phyloP scores from a whole-genome alignment of 805 yeast species.

The Sugiyamaella mastotermitis region DNA sequence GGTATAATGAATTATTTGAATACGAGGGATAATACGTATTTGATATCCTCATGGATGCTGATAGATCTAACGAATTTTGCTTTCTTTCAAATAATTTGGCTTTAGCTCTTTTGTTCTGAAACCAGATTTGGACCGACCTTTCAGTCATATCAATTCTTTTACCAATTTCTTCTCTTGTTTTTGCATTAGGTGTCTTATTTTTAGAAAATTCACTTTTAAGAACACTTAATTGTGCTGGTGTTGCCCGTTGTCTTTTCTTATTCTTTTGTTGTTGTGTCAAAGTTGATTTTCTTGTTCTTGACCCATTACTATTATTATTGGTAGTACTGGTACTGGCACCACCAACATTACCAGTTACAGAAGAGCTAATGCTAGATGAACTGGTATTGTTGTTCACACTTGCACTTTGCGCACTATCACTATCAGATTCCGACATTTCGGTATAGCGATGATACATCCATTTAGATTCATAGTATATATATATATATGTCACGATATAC shows the following conservation, averaged over 20 bases:
- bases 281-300: constrained; percentile 18
- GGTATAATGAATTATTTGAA: too few species aligned
- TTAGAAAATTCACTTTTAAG: constrained; percentile 15
- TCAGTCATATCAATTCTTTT: constrained; percentile 81
- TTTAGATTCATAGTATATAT: too few species aligned
- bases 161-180: constrained; percentile 56
- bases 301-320: neutral
- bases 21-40: too few species aligned
- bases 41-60: too few species aligned
- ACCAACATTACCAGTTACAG: too few species aligned
- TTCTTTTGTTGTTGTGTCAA: constrained; percentile 23
- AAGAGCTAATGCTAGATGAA: too few species aligned
- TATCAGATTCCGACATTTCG: too few species aligned
- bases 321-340: too few species aligned
- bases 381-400: too few species aligned
- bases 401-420: too few species aligned
- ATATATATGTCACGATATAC: too few species aligned
- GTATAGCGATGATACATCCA: too few species aligned
- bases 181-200: constrained; percentile 21
- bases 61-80: constrained; percentile 3
- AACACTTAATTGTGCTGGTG: constrained; percentile 17
- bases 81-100: constrained; percentile 8
- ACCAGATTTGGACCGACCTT: constrained; percentile 97
- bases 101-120: constrained; percentile 63
- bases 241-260: constrained; percentile 22